Evolutionary conservation across 169 alveolate species (phyloP), one percentile per base, ranked within the genome.

Genomic region (Plasmodium billcollinsi): DNA sequence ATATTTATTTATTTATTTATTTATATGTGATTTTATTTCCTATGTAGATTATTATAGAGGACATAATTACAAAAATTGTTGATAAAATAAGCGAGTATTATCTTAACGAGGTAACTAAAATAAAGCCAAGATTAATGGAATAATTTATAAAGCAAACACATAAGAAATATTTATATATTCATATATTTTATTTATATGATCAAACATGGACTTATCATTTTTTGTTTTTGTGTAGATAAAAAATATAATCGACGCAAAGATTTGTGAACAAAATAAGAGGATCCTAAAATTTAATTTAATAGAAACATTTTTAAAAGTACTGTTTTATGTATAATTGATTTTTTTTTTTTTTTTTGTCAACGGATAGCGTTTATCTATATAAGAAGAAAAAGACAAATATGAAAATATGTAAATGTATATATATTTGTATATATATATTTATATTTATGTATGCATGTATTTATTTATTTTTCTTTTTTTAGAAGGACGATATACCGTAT

Each of bases 21-120:
- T 2, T 58, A 8, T 52, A 29, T 45, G 26, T 26, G 12, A 20
- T 56, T 58, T 45, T 52, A 56, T 58, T 21, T 45, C 33, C 9
- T 20, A 33, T 45, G n/a, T 47, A 80, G 90, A 20, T 59, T 7
- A 49, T 80, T 14, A 61, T 85, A 18, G 88, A 85, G n/a, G 92
- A 59, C 3, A 85, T 85, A 26, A 85, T 85, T 43, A 45, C 50
- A n/a, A 85, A 39, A 71, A 54, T 85, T 11, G 59, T 85, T 49
- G 88, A 85, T 24, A 72, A 73, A 74, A 85, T 85, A 59, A 85
- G 43, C 54, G 86, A 21, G n/a, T 43, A 85, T 66, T 85, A 71
- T 9, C 88, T 85, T 33, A 33, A 85, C 26, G 86, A 85, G 69
- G 92, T 85, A 85, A 29, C 1, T 21, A 24, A 7, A 65, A 65